phyloP scores from a whole-genome alignment of 805 yeast genomes.

The Candida ponderosae region DNA sequence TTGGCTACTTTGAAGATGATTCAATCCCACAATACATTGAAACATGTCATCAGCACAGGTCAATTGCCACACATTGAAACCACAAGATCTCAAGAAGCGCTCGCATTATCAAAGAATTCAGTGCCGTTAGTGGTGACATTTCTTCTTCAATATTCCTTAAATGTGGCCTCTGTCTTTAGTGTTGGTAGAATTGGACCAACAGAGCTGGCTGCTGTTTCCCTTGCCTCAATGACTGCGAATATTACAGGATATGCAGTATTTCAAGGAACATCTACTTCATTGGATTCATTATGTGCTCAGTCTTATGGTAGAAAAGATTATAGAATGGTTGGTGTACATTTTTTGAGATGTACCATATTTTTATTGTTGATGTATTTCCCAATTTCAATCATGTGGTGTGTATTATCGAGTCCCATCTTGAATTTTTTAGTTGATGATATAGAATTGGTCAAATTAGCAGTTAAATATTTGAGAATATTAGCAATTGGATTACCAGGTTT shows the following conservation, averaged over 20 bases:
- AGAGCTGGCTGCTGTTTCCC: conserved; percentile 68
- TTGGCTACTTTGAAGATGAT: conserved; percentile 18
- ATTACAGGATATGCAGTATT: conserved; percentile 69
- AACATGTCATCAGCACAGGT: conserved; percentile 17
- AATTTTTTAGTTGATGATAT: conserved; percentile 34
- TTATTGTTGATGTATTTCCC: conserved; percentile 47
- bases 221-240: conserved; percentile 73
- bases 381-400: conserved; percentile 41
- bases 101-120: conserved; percentile 35
- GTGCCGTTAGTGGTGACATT: conserved; percentile 62
- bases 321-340: conserved; percentile 59
- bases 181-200: conserved; percentile 67
- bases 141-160: conserved; percentile 60
- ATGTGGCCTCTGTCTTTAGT: conserved; percentile 70
- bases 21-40: conserved; percentile 17
- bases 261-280: conserved; percentile 71
- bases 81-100: conserved; percentile 32
- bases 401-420: conserved; percentile 44
- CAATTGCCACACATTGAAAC: conserved; percentile 16
- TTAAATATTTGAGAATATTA: conserved; percentile 46
- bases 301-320: conserved; percentile 65
- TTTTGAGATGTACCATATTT: conserved; percentile 59
- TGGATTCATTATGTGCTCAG: conserved; percentile 74
- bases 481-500: conserved; percentile 69
- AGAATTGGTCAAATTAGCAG: conserved; percentile 43